Percentiles rank a stretch among this genome's conserved stretches.
phyloP scores from a whole-genome alignment of 306 rosid genomes.

The Trichosanthes cucumerina region DNA sequence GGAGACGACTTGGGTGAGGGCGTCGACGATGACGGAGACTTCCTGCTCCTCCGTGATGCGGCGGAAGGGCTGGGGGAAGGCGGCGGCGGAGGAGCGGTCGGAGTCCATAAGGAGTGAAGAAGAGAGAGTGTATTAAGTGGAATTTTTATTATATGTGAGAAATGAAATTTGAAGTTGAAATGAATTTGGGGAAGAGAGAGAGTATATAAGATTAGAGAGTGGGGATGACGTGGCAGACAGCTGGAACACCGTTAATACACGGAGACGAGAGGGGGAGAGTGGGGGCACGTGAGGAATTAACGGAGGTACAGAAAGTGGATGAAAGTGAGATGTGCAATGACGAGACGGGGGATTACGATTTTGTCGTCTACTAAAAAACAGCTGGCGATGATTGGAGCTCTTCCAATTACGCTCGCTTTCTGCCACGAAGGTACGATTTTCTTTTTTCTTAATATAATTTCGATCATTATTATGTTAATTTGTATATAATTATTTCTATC shows the following conservation, averaged over 20 bases:
- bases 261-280: neutral
- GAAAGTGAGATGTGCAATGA: neutral
- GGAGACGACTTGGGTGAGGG: conserved; percentile 65
- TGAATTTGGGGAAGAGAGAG: neutral
- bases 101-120: neutral
- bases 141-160: neutral
- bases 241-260: neutral
- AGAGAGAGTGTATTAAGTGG: neutral
- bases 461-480: too few relatives aligned
- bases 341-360: neutral
- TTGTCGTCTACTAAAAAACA: too few relatives aligned
- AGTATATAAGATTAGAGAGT: neutral
- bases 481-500: too few relatives aligned
- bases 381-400: too few relatives aligned
- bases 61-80: neutral
- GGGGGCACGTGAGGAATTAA: neutral
- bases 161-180: too few relatives aligned
- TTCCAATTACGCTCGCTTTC: too few relatives aligned
- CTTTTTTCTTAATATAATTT: neutral
- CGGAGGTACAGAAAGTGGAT: neutral
- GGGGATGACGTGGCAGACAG: conserved; percentile 4
- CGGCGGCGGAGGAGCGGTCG: neutral
- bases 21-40: conserved; percentile 49
- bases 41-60: conserved; percentile 56
- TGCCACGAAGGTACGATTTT: neutral